phyloP scores from a whole-genome alignment of 352 stramenopile genomes.

The Pythium aquatile region DNA sequence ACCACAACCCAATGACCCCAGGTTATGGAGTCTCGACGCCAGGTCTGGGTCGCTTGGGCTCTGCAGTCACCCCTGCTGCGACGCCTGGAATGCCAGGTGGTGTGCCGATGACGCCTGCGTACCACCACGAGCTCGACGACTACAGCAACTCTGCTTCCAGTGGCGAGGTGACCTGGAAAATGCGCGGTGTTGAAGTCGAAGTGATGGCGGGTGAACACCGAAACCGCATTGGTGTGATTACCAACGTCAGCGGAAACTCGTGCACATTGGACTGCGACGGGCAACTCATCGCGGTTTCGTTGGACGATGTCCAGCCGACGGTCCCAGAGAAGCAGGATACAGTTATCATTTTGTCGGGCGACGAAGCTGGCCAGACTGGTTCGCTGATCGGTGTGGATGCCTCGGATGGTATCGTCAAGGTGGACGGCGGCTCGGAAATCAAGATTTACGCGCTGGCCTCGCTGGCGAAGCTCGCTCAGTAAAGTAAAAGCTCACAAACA shows the following conservation, averaged over 20 bases:
- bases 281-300: conserved; percentile 56
- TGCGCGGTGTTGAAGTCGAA: conserved; percentile 85
- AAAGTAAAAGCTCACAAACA: conserved; percentile 32
- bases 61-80: conserved; percentile 57
- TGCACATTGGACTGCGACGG: conserved; percentile 84
- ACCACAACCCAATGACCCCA: conserved; percentile 88
- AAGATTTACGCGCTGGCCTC: conserved; percentile 86
- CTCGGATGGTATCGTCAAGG: conserved; percentile 87
- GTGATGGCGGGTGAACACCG: conserved; percentile 65
- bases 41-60: conserved; percentile 67
- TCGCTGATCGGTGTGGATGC: conserved; percentile 86
- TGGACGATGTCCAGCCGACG: conserved; percentile 72
- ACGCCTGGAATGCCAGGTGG: conserved; percentile 69
- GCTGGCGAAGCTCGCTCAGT: conserved; percentile 83
- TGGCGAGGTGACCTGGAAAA: conserved; percentile 86
- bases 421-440: conserved; percentile 86
- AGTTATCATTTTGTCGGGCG: conserved; percentile 83
- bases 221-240: conserved; percentile 74
- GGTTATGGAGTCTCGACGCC: conserved; percentile 77
- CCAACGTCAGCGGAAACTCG: conserved; percentile 60
- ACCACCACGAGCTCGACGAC: conserved; percentile 54
- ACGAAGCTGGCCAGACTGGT: conserved; percentile 81
- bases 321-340: conserved; percentile 86
- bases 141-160: conserved; percentile 33
- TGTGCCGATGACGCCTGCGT: conserved; percentile 78